Percentiles rank a stretch among this genome's conserved stretches.
Conservation (phyloP, 2,329 filamentous ascomycete genomes). For the Diplodia intermedia region DNA sequence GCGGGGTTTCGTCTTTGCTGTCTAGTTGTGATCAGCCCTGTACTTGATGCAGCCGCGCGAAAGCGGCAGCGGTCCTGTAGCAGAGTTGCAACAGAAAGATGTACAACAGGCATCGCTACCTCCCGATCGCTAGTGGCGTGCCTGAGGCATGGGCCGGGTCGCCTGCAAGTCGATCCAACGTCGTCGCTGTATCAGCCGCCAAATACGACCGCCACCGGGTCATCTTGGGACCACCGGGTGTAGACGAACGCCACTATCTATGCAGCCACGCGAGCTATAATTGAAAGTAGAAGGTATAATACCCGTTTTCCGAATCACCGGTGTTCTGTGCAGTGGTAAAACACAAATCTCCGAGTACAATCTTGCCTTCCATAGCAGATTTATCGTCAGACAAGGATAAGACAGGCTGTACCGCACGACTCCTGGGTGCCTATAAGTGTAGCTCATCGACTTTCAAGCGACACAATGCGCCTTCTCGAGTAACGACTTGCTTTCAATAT, state of each 20-base stretch:
- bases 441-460: neutral
- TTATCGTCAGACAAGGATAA: neutral
- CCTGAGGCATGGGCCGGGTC: neutral
- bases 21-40: neutral
- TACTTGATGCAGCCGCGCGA: neutral
- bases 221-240: neutral
- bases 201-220: conserved; percentile 1
- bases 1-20: conserved; percentile 6
- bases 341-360: neutral
- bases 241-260: neutral
- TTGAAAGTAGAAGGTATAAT: neutral
- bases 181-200: neutral
- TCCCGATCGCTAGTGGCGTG: neutral
- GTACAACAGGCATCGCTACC: conserved; percentile 9
- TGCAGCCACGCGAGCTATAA: neutral
- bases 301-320: neutral
- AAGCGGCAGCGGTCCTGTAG: neutral
- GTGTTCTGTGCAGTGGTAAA: neutral
- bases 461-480: neutral
- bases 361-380: neutral
- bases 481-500: neutral
- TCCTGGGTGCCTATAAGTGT: neutral
- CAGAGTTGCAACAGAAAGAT: conserved; percentile 25
- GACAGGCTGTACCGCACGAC: neutral
- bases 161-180: conserved; percentile 4